Percentiles rank a stretch among this genome's conserved stretches.
Conservation (phyloP, 768 basidiomycete genomes). For the Suillus lakei region DNA sequence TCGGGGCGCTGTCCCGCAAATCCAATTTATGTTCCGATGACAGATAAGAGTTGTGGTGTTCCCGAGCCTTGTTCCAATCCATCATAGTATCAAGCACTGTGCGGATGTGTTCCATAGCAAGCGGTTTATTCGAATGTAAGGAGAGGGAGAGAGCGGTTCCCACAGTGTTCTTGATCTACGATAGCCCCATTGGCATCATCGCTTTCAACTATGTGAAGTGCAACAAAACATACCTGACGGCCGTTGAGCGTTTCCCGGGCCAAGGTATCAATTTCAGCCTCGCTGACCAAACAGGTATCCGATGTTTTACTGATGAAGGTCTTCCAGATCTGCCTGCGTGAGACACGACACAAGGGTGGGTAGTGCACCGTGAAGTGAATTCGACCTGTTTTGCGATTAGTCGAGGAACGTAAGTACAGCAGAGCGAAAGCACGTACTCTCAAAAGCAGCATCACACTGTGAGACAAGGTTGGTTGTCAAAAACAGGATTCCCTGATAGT, state of each 20-base stretch:
- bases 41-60: not conserved
- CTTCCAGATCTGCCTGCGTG: conserved; percentile 17
- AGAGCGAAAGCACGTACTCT: conserved; percentile 25
- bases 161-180: not conserved
- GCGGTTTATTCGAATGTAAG: not conserved
- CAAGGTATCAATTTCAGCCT: not conserved
- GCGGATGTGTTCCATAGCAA: not conserved
- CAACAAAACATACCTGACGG: not conserved
- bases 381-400: conserved; percentile 26
- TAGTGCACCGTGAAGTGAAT: conserved; percentile 41
- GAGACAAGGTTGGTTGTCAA: conserved; percentile 51
- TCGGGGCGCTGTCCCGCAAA: no score
- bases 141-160: not conserved
- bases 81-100: not conserved
- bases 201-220: not conserved
- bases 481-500: conserved; percentile 64
- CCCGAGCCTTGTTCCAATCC: not conserved
- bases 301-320: not conserved
- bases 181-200: no score
- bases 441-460: conserved; percentile 67
- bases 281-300: not conserved
- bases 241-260: not conserved
- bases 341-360: conserved; percentile 28
- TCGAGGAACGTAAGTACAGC: not conserved
- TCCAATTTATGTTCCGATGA: no score